Percentiles rank a stretch among this genome's conserved stretches.
These are phyloP conservation scores for Mycena rebaudengoi DNA, from an alignment of 768 basidiomycete species.

Conservation along the genomic window DNA sequence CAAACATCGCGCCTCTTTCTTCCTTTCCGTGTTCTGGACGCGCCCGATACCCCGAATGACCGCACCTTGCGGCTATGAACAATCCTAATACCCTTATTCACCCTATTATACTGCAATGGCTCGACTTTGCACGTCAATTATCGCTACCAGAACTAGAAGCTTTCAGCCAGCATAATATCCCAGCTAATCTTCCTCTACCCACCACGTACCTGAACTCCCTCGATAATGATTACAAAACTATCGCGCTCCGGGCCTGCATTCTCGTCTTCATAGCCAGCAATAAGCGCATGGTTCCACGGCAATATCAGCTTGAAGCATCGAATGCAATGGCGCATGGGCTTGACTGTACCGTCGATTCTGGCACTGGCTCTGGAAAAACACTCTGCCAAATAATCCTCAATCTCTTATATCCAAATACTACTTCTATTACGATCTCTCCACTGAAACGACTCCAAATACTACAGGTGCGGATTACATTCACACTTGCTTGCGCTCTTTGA, in stretches of 20 bases:
- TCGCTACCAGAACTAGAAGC: neutral
- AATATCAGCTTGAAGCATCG: constrained; percentile 30
- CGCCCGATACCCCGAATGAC: too few relatives aligned
- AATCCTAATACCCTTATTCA: too few relatives aligned
- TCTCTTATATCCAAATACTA: constrained; percentile 22
- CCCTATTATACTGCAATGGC: neutral
- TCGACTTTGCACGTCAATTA: neutral
- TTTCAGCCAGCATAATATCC: neutral
- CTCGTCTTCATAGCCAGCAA: constrained; percentile 19
- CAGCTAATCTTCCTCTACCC: neutral
- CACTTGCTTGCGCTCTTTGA: too few relatives aligned
- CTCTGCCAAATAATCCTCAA: constrained; percentile 34
- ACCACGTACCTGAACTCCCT: constrained; percentile 6
- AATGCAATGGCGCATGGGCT: constrained; percentile 24
- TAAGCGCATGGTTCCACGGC: constrained; percentile 26
- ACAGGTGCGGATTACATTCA: too few relatives aligned
- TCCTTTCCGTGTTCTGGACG: too few relatives aligned
- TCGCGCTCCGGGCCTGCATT: constrained; percentile 4
- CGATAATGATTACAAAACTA: neutral
- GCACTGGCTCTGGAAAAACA: constrained; percentile 40
- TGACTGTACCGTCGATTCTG: constrained; percentile 32
- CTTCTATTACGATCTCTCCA: constrained; percentile 14
- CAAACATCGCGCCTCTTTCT: neutral
- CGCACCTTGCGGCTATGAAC: too few relatives aligned
- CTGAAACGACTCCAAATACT: constrained; percentile 17